These are phyloP conservation scores for Solanum etuberosum DNA, from an alignment of 257 asterid genomes.

Conservation along the genomic window DNA sequence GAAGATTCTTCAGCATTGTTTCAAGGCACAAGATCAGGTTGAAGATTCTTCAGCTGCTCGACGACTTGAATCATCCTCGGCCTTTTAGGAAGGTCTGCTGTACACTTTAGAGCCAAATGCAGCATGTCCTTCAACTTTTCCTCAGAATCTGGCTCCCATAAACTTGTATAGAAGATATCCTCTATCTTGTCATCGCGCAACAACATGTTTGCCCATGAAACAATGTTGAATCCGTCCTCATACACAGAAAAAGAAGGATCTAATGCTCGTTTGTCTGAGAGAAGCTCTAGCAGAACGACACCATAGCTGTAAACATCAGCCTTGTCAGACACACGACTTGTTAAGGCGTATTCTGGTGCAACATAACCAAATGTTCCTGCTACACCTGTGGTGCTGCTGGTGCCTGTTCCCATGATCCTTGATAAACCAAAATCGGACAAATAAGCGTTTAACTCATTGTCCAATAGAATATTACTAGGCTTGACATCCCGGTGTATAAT, in stretches of 20 bases:
- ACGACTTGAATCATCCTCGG: constrained; percentile 85
- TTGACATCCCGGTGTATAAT: constrained; percentile 91
- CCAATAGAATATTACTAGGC: constrained; percentile 80
- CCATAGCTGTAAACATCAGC: constrained; percentile 96
- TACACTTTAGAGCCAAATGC: constrained; percentile 72
- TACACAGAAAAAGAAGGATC: constrained; percentile 78
- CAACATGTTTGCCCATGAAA: constrained; percentile 86
- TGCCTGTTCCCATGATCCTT: constrained; percentile 56
- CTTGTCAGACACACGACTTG: constrained; percentile 87
- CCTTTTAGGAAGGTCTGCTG: constrained; percentile 60
- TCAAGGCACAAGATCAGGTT: constrained; percentile 44
- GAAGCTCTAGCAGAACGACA: constrained; percentile 72
- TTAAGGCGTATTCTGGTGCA: constrained; percentile 87
- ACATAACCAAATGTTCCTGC: constrained; percentile 91
- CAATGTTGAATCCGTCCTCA: constrained; percentile 81
- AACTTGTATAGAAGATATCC: constrained; percentile 62
- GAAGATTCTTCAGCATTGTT: constrained; percentile 49
- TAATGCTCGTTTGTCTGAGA: constrained; percentile 72
- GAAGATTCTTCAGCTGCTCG: constrained; percentile 64
- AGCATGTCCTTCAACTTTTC: constrained; percentile 71
- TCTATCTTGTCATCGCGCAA: constrained; percentile 54
- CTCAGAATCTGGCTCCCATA: constrained; percentile 78
- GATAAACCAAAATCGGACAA: constrained; percentile 84
- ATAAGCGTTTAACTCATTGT: constrained; percentile 65
- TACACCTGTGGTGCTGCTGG: constrained; percentile 71